A percentile compares a stretch with the other conserved stretches of the same genome.
phyloP scores from a whole-genome alignment of 2,329 filamentous ascomycete genomes.

The Septoria linicola region DNA sequence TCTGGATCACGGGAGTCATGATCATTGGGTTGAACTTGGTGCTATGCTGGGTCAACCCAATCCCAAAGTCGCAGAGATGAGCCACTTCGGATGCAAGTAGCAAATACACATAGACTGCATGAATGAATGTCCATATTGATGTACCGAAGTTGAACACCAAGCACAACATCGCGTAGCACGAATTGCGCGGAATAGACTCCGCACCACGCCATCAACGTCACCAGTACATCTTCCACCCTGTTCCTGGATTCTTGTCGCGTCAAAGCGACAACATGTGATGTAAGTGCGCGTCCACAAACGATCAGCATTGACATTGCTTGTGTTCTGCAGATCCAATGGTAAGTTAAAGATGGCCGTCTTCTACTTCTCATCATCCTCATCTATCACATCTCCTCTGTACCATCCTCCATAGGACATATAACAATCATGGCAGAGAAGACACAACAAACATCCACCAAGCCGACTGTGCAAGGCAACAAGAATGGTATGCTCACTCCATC shows the following conservation, averaged over 20 bases:
- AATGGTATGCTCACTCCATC: background rate
- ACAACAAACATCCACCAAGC: background rate
- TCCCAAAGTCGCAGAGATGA: slow-evolving; percentile 43
- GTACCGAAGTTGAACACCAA: no score
- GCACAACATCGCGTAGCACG: no score
- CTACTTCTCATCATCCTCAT: background rate
- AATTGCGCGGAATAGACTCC: no score
- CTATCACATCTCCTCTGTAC: no score
- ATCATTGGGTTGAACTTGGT: slow-evolving; percentile 67
- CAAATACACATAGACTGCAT: no score
- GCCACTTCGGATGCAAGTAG: no score
- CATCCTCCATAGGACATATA: no score
- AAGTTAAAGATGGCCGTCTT: background rate
- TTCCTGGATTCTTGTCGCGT: no score
- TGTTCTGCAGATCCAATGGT: background rate
- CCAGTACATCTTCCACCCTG: no score
- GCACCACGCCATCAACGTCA: no score
- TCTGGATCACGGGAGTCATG: slow-evolving; percentile 81
- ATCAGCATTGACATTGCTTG: background rate
- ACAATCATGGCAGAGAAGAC: background rate
- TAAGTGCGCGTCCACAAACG: background rate
- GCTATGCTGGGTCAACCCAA: slow-evolving; percentile 62
- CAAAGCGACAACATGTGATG: background rate
- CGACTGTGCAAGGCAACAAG: background rate
- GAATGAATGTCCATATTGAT: no score